These are phyloP conservation scores for Lactifluus echinatus DNA, from an alignment of 768 basidiomycete species.

Conservation along the genomic window DNA sequence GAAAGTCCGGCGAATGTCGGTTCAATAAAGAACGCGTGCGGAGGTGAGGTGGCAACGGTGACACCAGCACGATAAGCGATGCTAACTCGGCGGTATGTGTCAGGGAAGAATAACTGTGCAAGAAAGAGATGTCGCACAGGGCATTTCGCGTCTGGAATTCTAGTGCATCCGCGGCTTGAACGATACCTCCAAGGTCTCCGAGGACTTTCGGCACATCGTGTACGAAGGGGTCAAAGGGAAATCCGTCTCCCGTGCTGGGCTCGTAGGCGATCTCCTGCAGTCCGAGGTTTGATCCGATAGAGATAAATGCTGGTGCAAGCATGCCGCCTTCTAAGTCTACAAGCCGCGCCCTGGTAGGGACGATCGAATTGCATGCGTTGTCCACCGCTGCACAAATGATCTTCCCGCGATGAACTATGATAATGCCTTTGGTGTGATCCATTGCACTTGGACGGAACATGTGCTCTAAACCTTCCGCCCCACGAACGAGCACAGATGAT, in stretches of 20 bases:
- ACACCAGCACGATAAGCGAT: conserved; percentile 43
- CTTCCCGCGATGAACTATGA: conserved; percentile 46
- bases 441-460: conserved; percentile 16
- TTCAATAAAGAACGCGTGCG: conserved; percentile 19
- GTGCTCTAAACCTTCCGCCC: conserved; percentile 9
- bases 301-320: conserved; percentile 51
- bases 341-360: conserved; percentile 8
- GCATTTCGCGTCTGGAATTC: conserved; percentile 35
- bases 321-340: conserved; percentile 60
- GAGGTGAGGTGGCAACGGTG: conserved; percentile 32
- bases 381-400: conserved; percentile 38
- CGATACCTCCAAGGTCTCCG: conserved; percentile 35
- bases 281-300: conserved; percentile 54
- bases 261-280: conserved; percentile 58
- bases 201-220: conserved; percentile 35
- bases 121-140: conserved; percentile 20
- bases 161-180: conserved; percentile 58
- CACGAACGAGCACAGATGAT: conserved; percentile 29
- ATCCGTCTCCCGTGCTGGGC: conserved; percentile 52
- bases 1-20: conserved; percentile 16
- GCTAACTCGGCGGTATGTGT: conserved; percentile 22
- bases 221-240: conserved; percentile 40
- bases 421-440: conserved; percentile 22
- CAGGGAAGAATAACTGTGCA: neutral
- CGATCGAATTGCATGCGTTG: conserved; percentile 17